phyloP scores from a whole-genome alignment of 2,329 filamentous ascomycete species.

The Dothideomycetes sp. region DNA sequence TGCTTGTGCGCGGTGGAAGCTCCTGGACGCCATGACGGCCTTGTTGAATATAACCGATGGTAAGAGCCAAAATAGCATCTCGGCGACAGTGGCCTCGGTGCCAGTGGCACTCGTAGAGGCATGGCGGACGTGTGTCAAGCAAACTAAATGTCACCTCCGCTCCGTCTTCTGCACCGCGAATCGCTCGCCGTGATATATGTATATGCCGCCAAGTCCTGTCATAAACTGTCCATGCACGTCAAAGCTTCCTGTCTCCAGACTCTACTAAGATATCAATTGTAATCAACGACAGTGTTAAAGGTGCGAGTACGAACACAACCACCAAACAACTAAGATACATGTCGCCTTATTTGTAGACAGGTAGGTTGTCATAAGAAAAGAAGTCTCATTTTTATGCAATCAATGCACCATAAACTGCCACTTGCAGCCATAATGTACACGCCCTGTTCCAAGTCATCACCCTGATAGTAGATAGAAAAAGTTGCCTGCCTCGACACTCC shows the following conservation, averaged over 20 bases:
- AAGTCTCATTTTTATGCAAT: slow-evolving; percentile 12
- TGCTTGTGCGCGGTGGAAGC: slow-evolving; percentile 1
- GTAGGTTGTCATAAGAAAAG: no score
- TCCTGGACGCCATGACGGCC: slow-evolving; percentile 22
- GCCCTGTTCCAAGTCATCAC: slow-evolving; percentile 6
- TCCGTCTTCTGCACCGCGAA: slow-evolving; percentile 2
- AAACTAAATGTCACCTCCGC: no score
- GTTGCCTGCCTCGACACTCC: slow-evolving; percentile 1
- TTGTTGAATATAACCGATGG: slow-evolving; percentile 20
- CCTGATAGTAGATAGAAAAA: not conserved
- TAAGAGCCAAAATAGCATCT: slow-evolving; percentile 22
- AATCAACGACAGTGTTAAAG: no score
- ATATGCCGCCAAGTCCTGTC: no score
- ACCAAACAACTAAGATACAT: no score
- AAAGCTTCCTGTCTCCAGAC: no score
- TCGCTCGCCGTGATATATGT: no score
- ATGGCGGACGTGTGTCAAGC: slow-evolving; percentile 21
- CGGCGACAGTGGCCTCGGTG: slow-evolving; percentile 24
- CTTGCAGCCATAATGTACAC: slow-evolving; percentile 12
- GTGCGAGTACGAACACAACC: no score
- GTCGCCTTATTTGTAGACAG: no score
- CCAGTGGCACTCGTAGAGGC: slow-evolving; percentile 34
- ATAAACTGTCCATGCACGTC: no score
- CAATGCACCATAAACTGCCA: slow-evolving; percentile 9
- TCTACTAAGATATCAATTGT: slow-evolving; percentile 2